Conservation (phyloP, 23 red algal species). For the Chondrus crispus region DNA sequence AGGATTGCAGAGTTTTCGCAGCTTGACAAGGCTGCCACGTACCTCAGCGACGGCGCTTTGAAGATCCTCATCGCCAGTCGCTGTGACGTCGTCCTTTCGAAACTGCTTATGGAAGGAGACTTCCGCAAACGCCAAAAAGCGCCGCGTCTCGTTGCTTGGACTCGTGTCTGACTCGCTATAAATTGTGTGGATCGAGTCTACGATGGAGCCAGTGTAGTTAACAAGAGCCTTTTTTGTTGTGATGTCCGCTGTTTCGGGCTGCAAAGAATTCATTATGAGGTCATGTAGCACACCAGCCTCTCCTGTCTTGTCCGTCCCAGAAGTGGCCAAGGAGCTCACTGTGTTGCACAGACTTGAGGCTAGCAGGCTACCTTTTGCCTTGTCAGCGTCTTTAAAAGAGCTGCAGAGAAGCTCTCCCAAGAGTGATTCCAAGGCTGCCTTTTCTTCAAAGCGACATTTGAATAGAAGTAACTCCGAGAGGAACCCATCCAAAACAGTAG, state of each 20-base stretch:
- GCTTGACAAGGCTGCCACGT: background rate
- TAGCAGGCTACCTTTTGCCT: background rate
- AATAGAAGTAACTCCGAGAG: no score
- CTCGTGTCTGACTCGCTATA: background rate
- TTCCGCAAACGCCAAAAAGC: constrained; percentile 1
- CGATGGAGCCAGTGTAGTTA: background rate
- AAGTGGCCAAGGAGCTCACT: background rate
- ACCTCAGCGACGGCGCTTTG: background rate
- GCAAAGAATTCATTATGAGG: background rate
- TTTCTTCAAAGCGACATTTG: no score
- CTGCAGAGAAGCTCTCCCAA: background rate
- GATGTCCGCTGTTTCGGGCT: background rate
- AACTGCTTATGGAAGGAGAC: background rate
- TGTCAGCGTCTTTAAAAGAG: background rate
- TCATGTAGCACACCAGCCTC: background rate
- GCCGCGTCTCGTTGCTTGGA: background rate
- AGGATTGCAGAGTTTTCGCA: no score
- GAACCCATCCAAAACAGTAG: no score
- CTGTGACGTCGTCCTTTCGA: background rate
- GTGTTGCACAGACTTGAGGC: constrained; percentile 14
- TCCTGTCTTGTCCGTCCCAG: no score
- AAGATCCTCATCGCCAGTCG: background rate
- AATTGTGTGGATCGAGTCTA: background rate
- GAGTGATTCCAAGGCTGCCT: no score
- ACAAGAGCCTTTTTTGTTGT: background rate